Percentiles rank a stretch among this genome's conserved stretches.
Evolutionary conservation across 2,329 filamentous ascomycete genomes (phyloP).

Genomic region (Pestalotiopsis sp.): DNA sequence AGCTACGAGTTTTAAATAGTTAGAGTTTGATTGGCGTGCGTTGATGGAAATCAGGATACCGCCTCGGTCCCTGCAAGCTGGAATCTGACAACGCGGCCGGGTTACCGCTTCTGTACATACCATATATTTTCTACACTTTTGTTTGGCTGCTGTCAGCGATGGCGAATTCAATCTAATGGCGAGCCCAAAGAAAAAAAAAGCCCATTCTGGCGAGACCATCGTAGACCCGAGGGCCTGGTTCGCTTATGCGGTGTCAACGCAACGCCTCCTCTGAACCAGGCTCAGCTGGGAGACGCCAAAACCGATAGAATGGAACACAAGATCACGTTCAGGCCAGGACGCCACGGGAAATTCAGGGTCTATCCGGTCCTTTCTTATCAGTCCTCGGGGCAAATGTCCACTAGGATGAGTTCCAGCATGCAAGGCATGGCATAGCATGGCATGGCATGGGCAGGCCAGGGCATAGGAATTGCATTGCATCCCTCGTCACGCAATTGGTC

Average conservation of each 20-base stretch:
- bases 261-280: not conserved
- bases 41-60: not conserved
- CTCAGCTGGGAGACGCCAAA: not conserved
- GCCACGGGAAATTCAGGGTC: not conserved
- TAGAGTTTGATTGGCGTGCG: not conserved
- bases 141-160: not conserved
- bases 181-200: not conserved
- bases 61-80: not conserved
- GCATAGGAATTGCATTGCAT: not conserved
- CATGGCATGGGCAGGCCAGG: not conserved
- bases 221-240: not conserved
- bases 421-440: not conserved
- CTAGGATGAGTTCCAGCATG: not conserved
- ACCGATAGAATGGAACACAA: not conserved
- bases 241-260: constrained; percentile 1
- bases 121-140: not conserved
- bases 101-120: not conserved
- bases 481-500: constrained; percentile 6
- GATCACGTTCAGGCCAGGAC: not conserved
- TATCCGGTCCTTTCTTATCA: not conserved
- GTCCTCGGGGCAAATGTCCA: not conserved
- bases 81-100: not conserved
- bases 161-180: not conserved
- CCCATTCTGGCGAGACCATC: not conserved
- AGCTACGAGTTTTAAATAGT: not conserved